phyloP scores from a whole-genome alignment of 495 filamentous ascomycete species.

The Chaetomium fimeti region DNA sequence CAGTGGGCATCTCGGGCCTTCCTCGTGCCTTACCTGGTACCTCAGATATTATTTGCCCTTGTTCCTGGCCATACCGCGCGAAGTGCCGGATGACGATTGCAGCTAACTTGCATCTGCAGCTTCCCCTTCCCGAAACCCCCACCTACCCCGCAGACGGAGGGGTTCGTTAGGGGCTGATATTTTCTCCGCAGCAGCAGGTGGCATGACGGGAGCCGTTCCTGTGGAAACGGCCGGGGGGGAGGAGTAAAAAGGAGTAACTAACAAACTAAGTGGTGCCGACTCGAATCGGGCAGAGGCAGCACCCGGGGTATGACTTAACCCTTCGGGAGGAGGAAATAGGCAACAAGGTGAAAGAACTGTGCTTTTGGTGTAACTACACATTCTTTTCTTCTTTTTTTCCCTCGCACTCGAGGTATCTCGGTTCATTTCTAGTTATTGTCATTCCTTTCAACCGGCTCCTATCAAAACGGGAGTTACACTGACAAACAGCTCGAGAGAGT shows the following conservation, averaged over 20 bases:
- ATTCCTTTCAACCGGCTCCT: no score
- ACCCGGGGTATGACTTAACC: no score
- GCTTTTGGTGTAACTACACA: no score
- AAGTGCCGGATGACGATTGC: conserved; percentile 17
- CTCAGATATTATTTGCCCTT: not conserved
- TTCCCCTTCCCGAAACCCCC: not conserved
- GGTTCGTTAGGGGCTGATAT: not conserved
- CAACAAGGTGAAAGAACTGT: no score
- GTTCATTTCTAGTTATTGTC: no score
- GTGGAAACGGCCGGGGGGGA: not conserved
- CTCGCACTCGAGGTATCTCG: no score
- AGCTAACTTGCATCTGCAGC: conserved; percentile 6
- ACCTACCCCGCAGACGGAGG: conserved; percentile 7
- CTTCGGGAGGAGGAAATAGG: no score
- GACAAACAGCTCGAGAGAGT: no score
- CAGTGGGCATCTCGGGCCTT: not conserved
- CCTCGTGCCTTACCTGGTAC: not conserved
- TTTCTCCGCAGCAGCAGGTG: not conserved
- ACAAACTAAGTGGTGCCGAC: not conserved
- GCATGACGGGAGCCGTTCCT: not conserved
- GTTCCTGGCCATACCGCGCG: conserved; percentile 2
- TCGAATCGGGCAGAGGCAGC: no score
- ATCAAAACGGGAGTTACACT: no score
- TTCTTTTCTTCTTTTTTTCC: no score
- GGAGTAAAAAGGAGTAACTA: not conserved